Evolutionary conservation across 768 basidiomycete species (phyloP), one percentile per base, ranked within the genome.

Genomic region (Rossbeevera mucosa): DNA sequence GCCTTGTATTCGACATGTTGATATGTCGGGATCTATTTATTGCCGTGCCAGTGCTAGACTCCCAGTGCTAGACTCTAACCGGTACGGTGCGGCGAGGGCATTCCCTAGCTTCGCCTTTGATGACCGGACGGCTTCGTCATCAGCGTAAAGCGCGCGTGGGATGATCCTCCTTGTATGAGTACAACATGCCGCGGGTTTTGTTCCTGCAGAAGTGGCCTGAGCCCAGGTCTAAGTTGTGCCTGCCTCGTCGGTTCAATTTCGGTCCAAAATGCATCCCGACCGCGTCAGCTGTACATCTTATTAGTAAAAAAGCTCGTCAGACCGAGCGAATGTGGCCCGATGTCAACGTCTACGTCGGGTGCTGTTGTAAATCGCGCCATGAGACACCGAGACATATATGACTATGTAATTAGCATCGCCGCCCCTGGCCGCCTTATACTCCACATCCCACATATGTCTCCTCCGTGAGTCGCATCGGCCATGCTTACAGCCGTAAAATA

Each of bases 401-500:
- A n/a, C n/a, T n/a, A n/a, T n/a, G n/a, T 30, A 41, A 45, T 56
- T 56, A 49, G 16, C 50, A 46, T 44, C 53, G n/a, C 18, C 29
- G n/a, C 14, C 45, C 33, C 43, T 38, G 36, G 11, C 18, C 36
- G 18, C 18, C 36, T 26, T 26, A 38, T 7, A 5, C 29, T 49
- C 40, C 28, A 48, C 53, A 22, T 29, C 40, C 42, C 29, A 36
- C 33, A 36, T 33, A 63, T 69, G 61, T 52, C 54, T 33, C 21
- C 43, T 26, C 53, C 48, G 13, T 11, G n/a, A 36, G 33, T 7
- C 31, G 31, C 42, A 20, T 16, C 22, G 3, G 43, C 26, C 12
- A 67, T 68, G 66, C 33, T 40, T 38, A 49, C 14, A 22, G 31
- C 24, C 22, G 31, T 25, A 43, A n/a, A n/a, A n/a, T 49, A 41